Base-by-base conservation (phyloP, 2,329 filamentous ascomycete genomes). In the Botryosphaeria agaves region DNA sequence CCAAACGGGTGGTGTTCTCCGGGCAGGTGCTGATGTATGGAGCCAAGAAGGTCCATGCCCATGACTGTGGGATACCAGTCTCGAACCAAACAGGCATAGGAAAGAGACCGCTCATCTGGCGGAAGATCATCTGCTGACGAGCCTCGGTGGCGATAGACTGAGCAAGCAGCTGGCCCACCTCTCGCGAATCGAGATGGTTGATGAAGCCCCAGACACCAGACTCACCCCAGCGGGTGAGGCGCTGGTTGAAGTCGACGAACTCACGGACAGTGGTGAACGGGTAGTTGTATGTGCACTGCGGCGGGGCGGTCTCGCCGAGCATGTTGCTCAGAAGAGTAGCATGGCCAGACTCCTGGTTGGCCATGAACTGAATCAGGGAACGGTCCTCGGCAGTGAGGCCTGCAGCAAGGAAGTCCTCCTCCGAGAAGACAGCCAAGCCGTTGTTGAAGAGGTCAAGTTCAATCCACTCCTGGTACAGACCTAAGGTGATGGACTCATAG, bases 51-150 rank as follows among this genome's bases (percentile, higher is more conserved):
- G 80, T 78, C 82, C 82, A 91, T 0, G 74, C 70, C 80, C 81
- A 91, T 0, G 75, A 81, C 50, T 91, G 82, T 0, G 80, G 81
- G 15, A 87, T 73, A 23, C 79, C 79, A 5, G 72, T 63, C 43
- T 81, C 72, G 47, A 87, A 84, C 78, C 78, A 89, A 7, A 78
- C 76, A 0, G 80, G 77, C 76, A 82, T 81, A 14, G 82, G 76
- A 53, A 80, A 79, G 5, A 82, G 65, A 11, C 81, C 82, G 19
- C 72, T 64, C 48, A 89, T 82, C 47, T 89, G 81, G 14, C 82
- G 74, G 63, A 89, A 89, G 40, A 80, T 74, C 59, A 85, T 63
- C 56, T 91, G 78, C 57, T 91, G 82, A 0, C 81, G 74, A 0
- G 80, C 77, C 48, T 89, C 81, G 7, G 73, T 76, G 3, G 78